Percentiles rank a stretch among this genome's conserved stretches.
phyloP scores from a whole-genome alignment of 257 asterid genomes.

The Cordia subcordata region DNA sequence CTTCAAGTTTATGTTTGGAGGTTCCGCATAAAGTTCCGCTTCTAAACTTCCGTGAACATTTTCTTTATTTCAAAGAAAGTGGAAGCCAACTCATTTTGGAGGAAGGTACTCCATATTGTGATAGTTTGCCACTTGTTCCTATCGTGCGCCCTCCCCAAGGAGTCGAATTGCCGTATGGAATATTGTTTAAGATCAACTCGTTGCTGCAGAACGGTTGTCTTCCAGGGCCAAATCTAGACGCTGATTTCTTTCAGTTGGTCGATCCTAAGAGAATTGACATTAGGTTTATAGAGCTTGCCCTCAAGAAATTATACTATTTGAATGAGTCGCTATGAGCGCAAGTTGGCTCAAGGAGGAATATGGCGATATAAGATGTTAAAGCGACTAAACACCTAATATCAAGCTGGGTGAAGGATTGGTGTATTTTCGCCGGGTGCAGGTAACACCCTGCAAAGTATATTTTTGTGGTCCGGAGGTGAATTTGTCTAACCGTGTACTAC shows the following conservation, averaged over 20 bases:
- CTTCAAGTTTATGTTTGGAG: slow-evolving; percentile 79
- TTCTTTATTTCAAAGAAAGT: slow-evolving; percentile 48
- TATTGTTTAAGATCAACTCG: slow-evolving; percentile 59
- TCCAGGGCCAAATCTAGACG: slow-evolving; percentile 60
- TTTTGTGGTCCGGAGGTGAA: slow-evolving; percentile 81
- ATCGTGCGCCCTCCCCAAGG: slow-evolving; percentile 50
- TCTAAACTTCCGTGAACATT: slow-evolving; percentile 55
- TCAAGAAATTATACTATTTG: slow-evolving; percentile 47
- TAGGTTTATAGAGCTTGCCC: slow-evolving; percentile 67
- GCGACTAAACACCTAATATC: slow-evolving; percentile 46
- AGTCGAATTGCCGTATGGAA: slow-evolving; percentile 42
- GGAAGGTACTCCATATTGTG: slow-evolving; percentile 39
- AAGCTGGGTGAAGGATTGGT: slow-evolving; percentile 66
- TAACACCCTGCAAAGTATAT: slow-evolving; percentile 84
- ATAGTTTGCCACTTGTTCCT: slow-evolving; percentile 48
- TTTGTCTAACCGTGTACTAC: slow-evolving; percentile 75
- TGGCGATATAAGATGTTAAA: slow-evolving; percentile 24
- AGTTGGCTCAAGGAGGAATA: slow-evolving; percentile 60
- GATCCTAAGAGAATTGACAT: slow-evolving; percentile 32
- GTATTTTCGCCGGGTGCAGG: slow-evolving; percentile 73
- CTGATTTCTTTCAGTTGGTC: slow-evolving; percentile 39
- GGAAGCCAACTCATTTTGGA: slow-evolving; percentile 32
- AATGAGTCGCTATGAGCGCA: slow-evolving; percentile 88
- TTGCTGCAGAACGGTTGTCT: slow-evolving; percentile 82
- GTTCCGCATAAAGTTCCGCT: slow-evolving; percentile 44